phyloP scores from a whole-genome alignment of 129 eudicot genomes.

The Lonicera japonica region DNA sequence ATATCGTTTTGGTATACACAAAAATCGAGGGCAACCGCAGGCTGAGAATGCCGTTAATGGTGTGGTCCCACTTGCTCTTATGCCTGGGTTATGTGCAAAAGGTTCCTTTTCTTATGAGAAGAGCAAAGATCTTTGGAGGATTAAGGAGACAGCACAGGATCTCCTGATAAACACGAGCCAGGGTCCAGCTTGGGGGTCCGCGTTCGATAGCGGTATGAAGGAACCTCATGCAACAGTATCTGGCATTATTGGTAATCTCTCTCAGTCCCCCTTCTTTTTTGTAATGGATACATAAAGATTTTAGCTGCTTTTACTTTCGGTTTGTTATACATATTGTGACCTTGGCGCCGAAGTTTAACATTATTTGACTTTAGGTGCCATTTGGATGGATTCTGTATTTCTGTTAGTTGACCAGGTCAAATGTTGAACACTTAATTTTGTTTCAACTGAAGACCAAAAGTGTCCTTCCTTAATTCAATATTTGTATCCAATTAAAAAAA shows the following conservation, averaged over 20 bases:
- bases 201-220: conserved; percentile 65
- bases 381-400: too few relatives aligned
- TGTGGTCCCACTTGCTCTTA: conserved; percentile 48
- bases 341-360: too few relatives aligned
- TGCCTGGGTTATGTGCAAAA: conserved; percentile 74
- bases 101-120: conserved; percentile 80
- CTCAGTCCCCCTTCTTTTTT: background rate
- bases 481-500: too few relatives aligned
- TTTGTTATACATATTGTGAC: too few relatives aligned
- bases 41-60: conserved; percentile 27
- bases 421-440: too few relatives aligned
- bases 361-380: too few relatives aligned
- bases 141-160: conserved; percentile 56
- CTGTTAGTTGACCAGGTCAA: too few relatives aligned
- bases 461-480: too few relatives aligned
- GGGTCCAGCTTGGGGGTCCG: conserved; percentile 23
- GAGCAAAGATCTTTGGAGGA: conserved; percentile 71
- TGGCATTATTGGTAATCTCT: conserved; percentile 69
- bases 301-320: too few relatives aligned
- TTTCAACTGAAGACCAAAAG: too few relatives aligned
- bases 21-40: conserved; percentile 52
- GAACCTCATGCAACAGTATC: conserved; percentile 86
- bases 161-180: conserved; percentile 24
- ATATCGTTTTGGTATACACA: conserved; percentile 77
- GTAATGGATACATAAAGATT: background rate